Conservation (phyloP, 2,329 filamentous ascomycete genomes). For the Drechslera avenae region DNA sequence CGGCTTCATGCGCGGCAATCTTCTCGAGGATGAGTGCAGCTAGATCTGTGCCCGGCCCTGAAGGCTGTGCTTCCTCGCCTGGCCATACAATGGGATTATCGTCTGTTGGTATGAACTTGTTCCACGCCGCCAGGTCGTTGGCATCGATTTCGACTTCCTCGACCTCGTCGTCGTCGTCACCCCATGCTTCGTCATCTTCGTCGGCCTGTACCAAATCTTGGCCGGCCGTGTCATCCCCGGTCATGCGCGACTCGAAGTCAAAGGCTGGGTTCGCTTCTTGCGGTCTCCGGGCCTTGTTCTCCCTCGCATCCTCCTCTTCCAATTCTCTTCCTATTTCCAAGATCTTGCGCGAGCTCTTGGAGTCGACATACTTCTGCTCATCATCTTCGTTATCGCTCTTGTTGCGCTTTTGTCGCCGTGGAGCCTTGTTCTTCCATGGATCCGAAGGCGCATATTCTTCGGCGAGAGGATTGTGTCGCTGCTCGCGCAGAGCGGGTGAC, state of each 20-base stretch:
- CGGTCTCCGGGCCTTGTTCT: slow-evolving; percentile 50
- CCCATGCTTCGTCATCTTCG: slow-evolving; percentile 69
- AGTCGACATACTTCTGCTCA: slow-evolving; percentile 78
- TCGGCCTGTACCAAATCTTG: slow-evolving; percentile 59
- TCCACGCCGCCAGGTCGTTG: slow-evolving; percentile 85
- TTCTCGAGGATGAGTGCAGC: slow-evolving; percentile 93
- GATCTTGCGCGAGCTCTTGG: slow-evolving; percentile 87
- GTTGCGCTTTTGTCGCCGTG: slow-evolving; percentile 66
- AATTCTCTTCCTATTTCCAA: slow-evolving; percentile 87
- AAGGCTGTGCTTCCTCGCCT: slow-evolving; percentile 53
- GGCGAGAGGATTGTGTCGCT: slow-evolving; percentile 87
- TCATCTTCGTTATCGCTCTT: slow-evolving; percentile 59
- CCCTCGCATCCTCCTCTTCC: slow-evolving; percentile 75
- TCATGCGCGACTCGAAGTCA: slow-evolving; percentile 77
- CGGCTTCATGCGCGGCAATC: slow-evolving; percentile 88
- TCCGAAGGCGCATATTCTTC: slow-evolving; percentile 79
- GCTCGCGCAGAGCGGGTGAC: slow-evolving; percentile 60
- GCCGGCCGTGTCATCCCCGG: slow-evolving; percentile 50
- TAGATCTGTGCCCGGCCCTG: slow-evolving; percentile 69
- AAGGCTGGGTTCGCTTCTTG: slow-evolving; percentile 68
- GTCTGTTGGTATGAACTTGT: slow-evolving; percentile 80
- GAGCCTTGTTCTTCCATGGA: slow-evolving; percentile 70
- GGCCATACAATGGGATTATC: slow-evolving; percentile 77
- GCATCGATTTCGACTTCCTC: slow-evolving; percentile 80
- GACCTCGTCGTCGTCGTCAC: slow-evolving; percentile 77